Percentiles rank a stretch among this genome's conserved stretches.
These are phyloP conservation scores for Hanseniaspora nectarophila DNA, from an alignment of 805 yeast genomes.

Conservation along the genomic window DNA sequence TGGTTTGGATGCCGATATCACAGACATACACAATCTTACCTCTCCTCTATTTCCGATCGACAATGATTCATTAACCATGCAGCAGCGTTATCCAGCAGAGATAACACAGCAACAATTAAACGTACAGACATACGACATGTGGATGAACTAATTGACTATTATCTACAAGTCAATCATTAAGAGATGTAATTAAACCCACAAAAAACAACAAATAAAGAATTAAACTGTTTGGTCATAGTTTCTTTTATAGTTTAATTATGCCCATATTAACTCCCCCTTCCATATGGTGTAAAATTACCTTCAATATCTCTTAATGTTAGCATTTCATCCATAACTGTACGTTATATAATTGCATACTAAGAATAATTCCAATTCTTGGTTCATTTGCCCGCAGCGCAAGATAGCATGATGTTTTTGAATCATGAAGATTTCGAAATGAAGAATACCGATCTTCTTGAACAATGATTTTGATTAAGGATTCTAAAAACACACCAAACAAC, in stretches of 20 bases:
- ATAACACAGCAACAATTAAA: constrained; percentile 3
- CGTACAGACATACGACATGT: not conserved
- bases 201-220: not conserved
- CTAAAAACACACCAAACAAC: too few relatives aligned
- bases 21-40: not conserved
- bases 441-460: not conserved
- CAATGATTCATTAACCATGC: constrained; percentile 11
- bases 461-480: not conserved
- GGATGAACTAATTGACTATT: not conserved
- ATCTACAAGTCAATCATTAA: not conserved
- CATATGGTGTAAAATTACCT: not conserved
- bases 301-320: not conserved
- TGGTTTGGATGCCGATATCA: constrained; percentile 13
- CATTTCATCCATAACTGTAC: not conserved
- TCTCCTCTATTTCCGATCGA: not conserved
- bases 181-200: not conserved
- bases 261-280: too few relatives aligned
- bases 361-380: too few relatives aligned
- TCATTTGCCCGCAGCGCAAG: constrained; percentile 16
- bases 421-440: not conserved
- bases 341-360: not conserved
- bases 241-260: not conserved
- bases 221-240: constrained; percentile 6
- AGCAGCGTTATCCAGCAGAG: constrained; percentile 17
- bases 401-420: constrained; percentile 2